Percentiles rank a stretch among this genome's conserved stretches.
Evolutionary conservation across 2,329 filamentous ascomycete genomes (phyloP).

Genomic region (Colletotrichum karsti): DNA sequence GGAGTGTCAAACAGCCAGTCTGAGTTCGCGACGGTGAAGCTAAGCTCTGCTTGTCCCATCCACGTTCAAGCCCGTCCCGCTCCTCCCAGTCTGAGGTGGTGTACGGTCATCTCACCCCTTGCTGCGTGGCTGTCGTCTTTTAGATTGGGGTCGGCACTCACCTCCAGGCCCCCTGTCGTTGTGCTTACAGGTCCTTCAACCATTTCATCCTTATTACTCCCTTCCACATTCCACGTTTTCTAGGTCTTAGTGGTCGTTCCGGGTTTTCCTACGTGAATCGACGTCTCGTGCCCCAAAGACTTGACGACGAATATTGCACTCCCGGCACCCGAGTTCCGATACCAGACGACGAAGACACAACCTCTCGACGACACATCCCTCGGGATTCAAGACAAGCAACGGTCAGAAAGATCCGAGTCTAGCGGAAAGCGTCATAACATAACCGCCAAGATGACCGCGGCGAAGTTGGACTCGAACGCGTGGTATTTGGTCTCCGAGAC

Average conservation of each 20-base stretch:
- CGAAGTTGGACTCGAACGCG: constrained; percentile 41
- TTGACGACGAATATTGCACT: too few relatives aligned
- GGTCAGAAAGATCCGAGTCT: too few relatives aligned
- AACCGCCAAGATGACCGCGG: constrained; percentile 25
- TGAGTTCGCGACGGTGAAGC: neutral
- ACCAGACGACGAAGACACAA: neutral
- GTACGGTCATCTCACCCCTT: constrained; percentile 2
- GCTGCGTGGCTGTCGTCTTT: neutral
- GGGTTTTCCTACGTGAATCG: neutral
- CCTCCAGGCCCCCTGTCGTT: neutral
- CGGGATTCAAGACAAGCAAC: too few relatives aligned
- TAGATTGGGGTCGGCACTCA: neutral
- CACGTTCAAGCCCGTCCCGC: constrained; percentile 11
- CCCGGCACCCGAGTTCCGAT: too few relatives aligned
- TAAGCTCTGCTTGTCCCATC: neutral
- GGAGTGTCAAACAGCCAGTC: neutral
- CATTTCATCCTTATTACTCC: neutral
- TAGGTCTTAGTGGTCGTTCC: neutral
- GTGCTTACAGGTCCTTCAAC: neutral
- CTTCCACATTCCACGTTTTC: neutral
- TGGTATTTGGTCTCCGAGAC: constrained; percentile 46
- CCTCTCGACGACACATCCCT: too few relatives aligned
- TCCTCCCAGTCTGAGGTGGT: constrained; percentile 3
- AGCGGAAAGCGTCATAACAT: too few relatives aligned
- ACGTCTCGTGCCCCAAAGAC: too few relatives aligned